Percentiles rank a stretch among this genome's conserved stretches.
These are phyloP conservation scores for Bigelowiella natans DNA, from an alignment of 78 protist genomes.

Conservation along the genomic window DNA sequence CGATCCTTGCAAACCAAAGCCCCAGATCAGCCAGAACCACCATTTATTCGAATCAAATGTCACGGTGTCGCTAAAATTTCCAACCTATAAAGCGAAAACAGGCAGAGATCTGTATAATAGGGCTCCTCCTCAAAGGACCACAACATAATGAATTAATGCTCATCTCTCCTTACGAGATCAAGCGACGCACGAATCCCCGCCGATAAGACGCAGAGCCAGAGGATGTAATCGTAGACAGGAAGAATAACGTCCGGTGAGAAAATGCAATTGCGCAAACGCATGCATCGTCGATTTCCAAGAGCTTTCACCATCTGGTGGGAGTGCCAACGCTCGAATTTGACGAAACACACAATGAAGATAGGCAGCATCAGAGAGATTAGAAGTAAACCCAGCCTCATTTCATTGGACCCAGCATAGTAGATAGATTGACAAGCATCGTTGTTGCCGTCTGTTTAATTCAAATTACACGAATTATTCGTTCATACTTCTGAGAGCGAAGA, in stretches of 20 bases:
- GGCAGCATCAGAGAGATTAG: neutral
- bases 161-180: neutral
- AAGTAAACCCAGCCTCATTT: neutral
- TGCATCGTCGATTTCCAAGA: neutral
- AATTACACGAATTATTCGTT: too few relatives aligned
- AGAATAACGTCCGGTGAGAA: neutral
- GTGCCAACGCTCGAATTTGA: neutral
- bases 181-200: neutral
- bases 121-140: too few relatives aligned
- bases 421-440: too few relatives aligned
- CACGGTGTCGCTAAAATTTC: neutral
- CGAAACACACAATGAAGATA: neutral
- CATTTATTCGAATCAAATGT: neutral
- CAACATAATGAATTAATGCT: too few relatives aligned
- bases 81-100: neutral
- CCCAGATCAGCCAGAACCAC: neutral
- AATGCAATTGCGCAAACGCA: neutral
- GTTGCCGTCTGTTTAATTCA: too few relatives aligned
- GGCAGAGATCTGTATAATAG: too few relatives aligned
- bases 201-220: neutral
- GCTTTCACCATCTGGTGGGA: neutral
- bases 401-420: neutral
- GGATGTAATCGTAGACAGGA: neutral
- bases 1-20: neutral
- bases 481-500: too few relatives aligned